Conservation (phyloP, 2,329 filamentous ascomycete species). For the Ceratocystiopsis minuta region DNA sequence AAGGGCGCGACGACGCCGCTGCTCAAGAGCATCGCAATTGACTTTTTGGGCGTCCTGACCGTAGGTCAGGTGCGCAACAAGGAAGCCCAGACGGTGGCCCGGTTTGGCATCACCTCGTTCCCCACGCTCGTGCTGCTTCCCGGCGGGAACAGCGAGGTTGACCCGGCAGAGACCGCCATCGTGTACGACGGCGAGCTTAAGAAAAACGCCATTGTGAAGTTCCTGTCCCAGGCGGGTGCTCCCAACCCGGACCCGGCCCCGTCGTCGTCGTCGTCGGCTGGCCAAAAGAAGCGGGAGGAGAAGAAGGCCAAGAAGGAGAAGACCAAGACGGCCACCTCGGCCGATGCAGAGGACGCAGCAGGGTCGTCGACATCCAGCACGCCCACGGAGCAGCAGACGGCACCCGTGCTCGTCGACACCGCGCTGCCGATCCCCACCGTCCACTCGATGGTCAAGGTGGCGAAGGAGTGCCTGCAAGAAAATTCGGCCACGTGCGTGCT, state of each 20-base stretch:
- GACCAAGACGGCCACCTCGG: constrained; percentile 18
- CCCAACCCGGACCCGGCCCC: constrained; percentile 64
- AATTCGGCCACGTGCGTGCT: constrained; percentile 75
- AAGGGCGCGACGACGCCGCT: constrained; percentile 78
- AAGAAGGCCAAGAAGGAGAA: constrained; percentile 15
- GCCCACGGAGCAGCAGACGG: constrained; percentile 24
- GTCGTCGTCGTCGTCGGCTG: constrained; percentile 13
- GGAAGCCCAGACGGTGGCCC: constrained; percentile 51
- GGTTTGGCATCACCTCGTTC: constrained; percentile 60
- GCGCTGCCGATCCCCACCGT: constrained; percentile 50
- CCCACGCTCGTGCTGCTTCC: constrained; percentile 69
- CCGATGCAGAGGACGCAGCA: constrained; percentile 19
- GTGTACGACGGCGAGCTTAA: constrained; percentile 71
- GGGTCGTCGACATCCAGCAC: constrained; percentile 15
- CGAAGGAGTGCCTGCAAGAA: constrained; percentile 51
- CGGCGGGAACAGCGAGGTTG: constrained; percentile 48
- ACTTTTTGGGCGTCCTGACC: constrained; percentile 64
- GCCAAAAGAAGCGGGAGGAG: constrained; percentile 2
- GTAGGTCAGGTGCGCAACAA: constrained; percentile 74
- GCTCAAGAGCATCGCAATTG: constrained; percentile 70
- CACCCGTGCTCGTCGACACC: constrained; percentile 30
- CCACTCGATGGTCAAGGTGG: constrained; percentile 42
- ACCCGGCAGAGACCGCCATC: too few relatives aligned
- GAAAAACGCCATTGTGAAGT: constrained; percentile 64
- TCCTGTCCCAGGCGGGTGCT: constrained; percentile 59